Conservation (phyloP, 345 rosid species). For the Eucalyptus polybractea region DNA sequence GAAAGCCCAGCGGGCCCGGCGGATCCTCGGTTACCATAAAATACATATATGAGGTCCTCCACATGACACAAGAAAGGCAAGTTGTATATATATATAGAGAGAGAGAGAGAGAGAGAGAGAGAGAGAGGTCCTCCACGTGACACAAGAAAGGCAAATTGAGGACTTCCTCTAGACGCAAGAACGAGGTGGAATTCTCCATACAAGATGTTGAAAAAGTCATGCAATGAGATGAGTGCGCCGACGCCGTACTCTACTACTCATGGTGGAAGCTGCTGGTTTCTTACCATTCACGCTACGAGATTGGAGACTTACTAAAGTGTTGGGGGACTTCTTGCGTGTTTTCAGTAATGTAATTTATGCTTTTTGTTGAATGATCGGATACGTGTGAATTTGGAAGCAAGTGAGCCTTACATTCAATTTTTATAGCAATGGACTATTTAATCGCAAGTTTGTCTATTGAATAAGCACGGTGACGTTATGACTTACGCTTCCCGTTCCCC, state of each 20-base stretch:
- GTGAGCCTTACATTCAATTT: not conserved
- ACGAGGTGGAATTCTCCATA: not conserved
- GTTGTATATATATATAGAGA: no score
- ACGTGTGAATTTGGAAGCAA: not conserved
- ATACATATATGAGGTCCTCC: no score
- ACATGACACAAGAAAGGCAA: no score
- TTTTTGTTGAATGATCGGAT: not conserved
- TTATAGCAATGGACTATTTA: not conserved
- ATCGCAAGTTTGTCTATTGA: not conserved
- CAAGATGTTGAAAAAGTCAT: not conserved
- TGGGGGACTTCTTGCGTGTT: not conserved
- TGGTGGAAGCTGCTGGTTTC: no score
- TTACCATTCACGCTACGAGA: not conserved
- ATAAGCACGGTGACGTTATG: not conserved
- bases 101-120: no score
- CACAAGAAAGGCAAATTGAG: not conserved
- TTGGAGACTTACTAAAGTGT: not conserved
- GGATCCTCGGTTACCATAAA: no score
- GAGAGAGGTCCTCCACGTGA: not conserved
- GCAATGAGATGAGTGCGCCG: not conserved
- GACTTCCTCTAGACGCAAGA: not conserved
- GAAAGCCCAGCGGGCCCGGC: no score
- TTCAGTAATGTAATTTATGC: not conserved
- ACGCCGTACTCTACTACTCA: not conserved
- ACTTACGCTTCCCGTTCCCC: not conserved